phyloP scores from a whole-genome alignment of 805 yeast genomes.

The Wickerhamomyces subpelliculosus region DNA sequence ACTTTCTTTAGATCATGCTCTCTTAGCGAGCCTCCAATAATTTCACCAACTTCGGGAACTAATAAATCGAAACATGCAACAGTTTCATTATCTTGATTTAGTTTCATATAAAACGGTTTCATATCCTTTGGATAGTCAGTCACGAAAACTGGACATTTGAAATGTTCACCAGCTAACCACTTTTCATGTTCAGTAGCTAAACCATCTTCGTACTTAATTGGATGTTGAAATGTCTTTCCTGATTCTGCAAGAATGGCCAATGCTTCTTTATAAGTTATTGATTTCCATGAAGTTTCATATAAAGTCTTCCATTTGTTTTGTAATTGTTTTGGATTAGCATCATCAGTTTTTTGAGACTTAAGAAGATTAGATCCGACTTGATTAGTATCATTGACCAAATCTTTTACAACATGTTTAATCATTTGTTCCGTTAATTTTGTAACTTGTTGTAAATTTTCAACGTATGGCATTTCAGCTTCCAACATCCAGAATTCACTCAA shows the following conservation, averaged over 20 bases:
- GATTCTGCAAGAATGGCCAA: conserved; percentile 39
- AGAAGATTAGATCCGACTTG: conserved; percentile 16
- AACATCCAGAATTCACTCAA: conserved; percentile 96
- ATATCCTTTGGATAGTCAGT: conserved; percentile 75
- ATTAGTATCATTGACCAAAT: conserved; percentile 21
- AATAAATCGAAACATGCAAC: conserved; percentile 89
- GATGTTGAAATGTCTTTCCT: conserved; percentile 30
- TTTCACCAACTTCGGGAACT: conserved; percentile 88
- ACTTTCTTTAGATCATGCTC: conserved; percentile 56
- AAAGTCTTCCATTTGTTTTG: conserved; percentile 53
- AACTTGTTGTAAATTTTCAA: conserved; percentile 49
- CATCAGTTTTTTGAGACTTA: conserved; percentile 31
- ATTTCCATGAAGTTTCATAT: conserved; percentile 48
- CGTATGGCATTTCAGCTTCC: conserved; percentile 81
- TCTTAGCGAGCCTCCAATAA: conserved; percentile 91
- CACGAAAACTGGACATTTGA: conserved; percentile 74
- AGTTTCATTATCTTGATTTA: conserved; percentile 40
- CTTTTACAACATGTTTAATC: conserved; percentile 46
- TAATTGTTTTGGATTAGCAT: conserved; percentile 26
- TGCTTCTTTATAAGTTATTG: conserved; percentile 73
- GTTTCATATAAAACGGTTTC: conserved; percentile 92
- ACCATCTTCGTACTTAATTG: conserved; percentile 64
- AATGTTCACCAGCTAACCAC: conserved; percentile 69
- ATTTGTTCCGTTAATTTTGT: conserved; percentile 62
- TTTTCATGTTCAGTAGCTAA: conserved; percentile 86